Evolutionary conservation across 192 early-diverging fungal genomes (phyloP).

Genomic region (Gonapodya prolifera): DNA sequence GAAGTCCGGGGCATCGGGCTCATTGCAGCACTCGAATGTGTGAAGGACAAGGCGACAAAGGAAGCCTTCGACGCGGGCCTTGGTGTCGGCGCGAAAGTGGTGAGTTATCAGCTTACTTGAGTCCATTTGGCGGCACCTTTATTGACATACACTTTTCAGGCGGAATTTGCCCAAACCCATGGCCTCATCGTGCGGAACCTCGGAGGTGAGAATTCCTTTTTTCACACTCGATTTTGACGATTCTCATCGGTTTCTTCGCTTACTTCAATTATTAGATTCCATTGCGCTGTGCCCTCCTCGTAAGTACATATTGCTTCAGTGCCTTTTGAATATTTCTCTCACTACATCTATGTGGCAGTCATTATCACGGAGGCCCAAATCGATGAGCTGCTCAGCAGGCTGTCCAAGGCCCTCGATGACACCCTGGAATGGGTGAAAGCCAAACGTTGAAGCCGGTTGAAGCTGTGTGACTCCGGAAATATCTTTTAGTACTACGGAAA

Average conservation of each 20-base stretch:
- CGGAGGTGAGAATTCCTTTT: neutral
- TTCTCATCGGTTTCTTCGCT: no score
- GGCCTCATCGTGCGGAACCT: neutral
- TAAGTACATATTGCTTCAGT: neutral
- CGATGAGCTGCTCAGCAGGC: neutral
- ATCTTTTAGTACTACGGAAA: no score
- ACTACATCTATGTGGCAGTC: neutral
- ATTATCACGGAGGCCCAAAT: constrained; percentile 3
- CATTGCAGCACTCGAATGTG: neutral
- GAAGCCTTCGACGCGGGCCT: neutral
- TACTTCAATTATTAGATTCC: neutral
- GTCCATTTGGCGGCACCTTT: no score
- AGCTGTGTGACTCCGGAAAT: no score
- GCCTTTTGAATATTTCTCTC: neutral
- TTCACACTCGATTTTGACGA: no score
- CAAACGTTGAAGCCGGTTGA: no score
- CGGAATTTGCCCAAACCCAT: neutral
- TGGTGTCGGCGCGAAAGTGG: neutral
- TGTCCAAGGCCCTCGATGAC: neutral
- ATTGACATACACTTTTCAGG: neutral
- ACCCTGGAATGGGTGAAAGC: neutral
- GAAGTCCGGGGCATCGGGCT: neutral
- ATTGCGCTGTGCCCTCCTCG: neutral
- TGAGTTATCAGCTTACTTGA: no score
- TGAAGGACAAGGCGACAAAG: neutral